These are phyloP conservation scores for Chlorophyllum brunneum DNA, from an alignment of 768 basidiomycete species.

Conservation along the genomic window DNA sequence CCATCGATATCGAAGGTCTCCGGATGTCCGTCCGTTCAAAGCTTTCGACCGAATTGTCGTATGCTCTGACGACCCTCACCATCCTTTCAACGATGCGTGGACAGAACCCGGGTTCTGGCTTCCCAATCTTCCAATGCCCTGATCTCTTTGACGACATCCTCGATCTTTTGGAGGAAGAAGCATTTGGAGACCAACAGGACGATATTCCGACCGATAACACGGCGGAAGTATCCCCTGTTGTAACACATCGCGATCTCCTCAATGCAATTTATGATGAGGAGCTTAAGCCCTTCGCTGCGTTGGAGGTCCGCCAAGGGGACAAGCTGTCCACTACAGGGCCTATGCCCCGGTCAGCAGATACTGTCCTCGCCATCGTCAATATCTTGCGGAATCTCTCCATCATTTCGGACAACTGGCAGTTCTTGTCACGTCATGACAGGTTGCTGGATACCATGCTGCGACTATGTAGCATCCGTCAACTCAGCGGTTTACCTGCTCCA, in stretches of 20 bases:
- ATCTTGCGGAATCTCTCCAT: conserved; percentile 87
- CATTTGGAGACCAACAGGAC: conserved; percentile 52
- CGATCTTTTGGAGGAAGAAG: conserved; percentile 81
- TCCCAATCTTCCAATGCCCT: conserved; percentile 69
- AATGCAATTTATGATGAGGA: conserved; percentile 55
- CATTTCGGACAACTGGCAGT: conserved; percentile 63
- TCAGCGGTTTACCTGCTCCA: conserved; percentile 34
- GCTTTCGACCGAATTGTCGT: conserved; percentile 79
- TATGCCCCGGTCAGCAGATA: conserved; percentile 62
- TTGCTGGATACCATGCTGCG: conserved; percentile 66
- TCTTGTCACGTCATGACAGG: conserved; percentile 61
- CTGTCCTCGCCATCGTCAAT: conserved; percentile 67
- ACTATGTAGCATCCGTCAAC: conserved; percentile 49
- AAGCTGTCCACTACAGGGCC: conserved; percentile 51
- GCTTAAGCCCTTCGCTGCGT: conserved; percentile 54
- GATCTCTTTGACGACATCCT: conserved; percentile 86
- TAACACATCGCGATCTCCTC: conserved; percentile 65
- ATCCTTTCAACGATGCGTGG: conserved; percentile 77
- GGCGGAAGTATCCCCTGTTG: conserved; percentile 26
- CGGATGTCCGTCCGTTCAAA: conserved; percentile 91
- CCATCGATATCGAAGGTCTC: conserved; percentile 87
- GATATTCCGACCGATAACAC: conserved; percentile 26
- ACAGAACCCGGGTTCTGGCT: conserved; percentile 59
- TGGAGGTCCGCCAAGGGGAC: conserved; percentile 44
- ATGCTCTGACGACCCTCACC: conserved; percentile 83